phyloP scores from a whole-genome alignment of 768 basidiomycete species.

The Pisolithus sp. region DNA sequence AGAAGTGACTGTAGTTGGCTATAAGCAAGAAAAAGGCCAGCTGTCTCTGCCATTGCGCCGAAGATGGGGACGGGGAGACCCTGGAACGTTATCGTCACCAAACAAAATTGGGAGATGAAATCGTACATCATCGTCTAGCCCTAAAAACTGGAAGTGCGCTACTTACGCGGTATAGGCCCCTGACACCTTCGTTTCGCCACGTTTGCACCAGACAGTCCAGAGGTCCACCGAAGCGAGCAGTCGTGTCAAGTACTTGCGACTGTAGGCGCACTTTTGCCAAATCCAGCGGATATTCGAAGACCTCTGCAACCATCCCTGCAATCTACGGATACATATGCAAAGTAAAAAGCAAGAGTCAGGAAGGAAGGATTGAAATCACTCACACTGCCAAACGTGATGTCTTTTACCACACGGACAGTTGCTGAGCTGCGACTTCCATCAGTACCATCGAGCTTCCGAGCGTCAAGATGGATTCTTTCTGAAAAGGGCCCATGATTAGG shows the following conservation, averaged over 20 bases:
- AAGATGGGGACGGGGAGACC: conserved; percentile 82
- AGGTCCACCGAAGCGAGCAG: conserved; percentile 51
- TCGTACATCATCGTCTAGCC: background rate
- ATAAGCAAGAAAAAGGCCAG: conserved; percentile 76
- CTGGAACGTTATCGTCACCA: conserved; percentile 29
- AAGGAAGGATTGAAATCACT: conserved; percentile 9
- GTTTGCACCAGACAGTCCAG: conserved; percentile 59
- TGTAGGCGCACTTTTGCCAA: conserved; percentile 89
- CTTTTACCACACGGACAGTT: conserved; percentile 31
- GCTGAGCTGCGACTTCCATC: background rate
- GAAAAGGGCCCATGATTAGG: conserved; percentile 10
- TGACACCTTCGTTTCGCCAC: conserved; percentile 47
- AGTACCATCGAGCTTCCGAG: background rate
- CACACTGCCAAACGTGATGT: conserved; percentile 46
- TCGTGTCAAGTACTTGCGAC: conserved; percentile 70
- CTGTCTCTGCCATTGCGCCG: conserved; percentile 86
- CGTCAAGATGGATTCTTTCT: background rate
- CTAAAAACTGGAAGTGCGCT: conserved; percentile 4
- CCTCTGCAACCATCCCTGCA: conserved; percentile 80
- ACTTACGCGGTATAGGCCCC: conserved; percentile 49
- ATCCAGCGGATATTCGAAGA: conserved; percentile 92
- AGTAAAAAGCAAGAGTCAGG: background rate
- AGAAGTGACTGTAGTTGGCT: conserved; percentile 60
- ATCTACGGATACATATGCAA: conserved; percentile 32
- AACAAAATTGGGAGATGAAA: no score